Base-by-base conservation (phyloP, 306 rosid genomes). In the Cajanus cajan region DNA sequence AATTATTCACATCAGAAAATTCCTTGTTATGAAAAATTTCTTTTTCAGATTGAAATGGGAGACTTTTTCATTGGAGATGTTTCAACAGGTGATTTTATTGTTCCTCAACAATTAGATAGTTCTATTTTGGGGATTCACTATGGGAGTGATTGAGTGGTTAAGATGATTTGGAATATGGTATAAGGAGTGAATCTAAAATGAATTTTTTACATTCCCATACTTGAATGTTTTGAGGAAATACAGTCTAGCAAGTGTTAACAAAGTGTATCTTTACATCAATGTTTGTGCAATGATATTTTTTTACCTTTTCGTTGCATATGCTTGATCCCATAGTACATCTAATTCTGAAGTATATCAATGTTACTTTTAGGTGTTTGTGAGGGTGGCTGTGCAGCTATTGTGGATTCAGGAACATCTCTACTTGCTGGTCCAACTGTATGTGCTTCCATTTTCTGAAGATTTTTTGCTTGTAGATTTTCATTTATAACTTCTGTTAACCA, bases 321-420 rank as follows among this genome's bases (percentile, higher is more conserved):
- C 81, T 21, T 44, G 62, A 44, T 78, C 73, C 57, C 43, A 25
- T 71, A 78, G 21, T 82, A 25, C 9, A 43, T 44, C 54, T 24
- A 80, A 45, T 52, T 48, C 51, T 76, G 73, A 73, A 54, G 68
- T 51, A 34, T 67, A 43, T 75, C 66, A 41, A 21, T 34, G 71
- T 54, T 83, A 54, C 36, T 31, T n/a, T 44, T 83, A 94, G 98
- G 97, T 79, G 88, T 87, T 55, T 91, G 97, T 66, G 82, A 72
- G 41, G 89, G 87, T 44, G 97, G 97, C 24, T 91, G 98, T 81
- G 94, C 91, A 82, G 96, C 94, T 65, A 81, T 90, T 80, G 91
- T 91, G 85, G 98, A 93, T 86, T 91, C 98, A 4, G 97, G 97
- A 84, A 91, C 97, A 44, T 93, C 98, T 80, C 86, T 93, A 77